Percentiles rank a stretch among this genome's conserved stretches.
Evolutionary conservation across 73 alveolate genomes (phyloP).

Genomic region (Uronychia setigera): DNA sequence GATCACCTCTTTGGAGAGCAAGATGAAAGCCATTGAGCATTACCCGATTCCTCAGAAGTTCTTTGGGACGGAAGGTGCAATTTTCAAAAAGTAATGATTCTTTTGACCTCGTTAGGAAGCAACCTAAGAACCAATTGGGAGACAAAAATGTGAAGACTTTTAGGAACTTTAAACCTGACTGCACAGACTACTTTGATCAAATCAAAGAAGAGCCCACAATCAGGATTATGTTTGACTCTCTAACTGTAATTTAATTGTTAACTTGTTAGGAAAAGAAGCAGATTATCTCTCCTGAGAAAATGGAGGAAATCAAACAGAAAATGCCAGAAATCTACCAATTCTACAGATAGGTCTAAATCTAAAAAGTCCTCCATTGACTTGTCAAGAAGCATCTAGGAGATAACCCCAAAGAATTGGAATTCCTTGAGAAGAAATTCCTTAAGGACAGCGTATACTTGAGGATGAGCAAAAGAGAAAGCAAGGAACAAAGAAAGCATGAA

Average conservation of each 20-base stretch:
- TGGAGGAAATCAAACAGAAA: neutral
- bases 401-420: too few species aligned
- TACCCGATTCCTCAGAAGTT: neutral
- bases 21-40: neutral
- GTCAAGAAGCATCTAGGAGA: too few species aligned
- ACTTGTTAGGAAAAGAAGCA: neutral
- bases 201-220: neutral
- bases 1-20: neutral
- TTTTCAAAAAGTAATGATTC: neutral
- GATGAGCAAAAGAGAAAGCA: neutral
- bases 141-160: neutral
- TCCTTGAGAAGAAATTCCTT: too few species aligned
- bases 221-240: neutral
- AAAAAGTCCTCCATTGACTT: too few species aligned
- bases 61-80: neutral
- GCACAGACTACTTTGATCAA: neutral
- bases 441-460: neutral
- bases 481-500: neutral
- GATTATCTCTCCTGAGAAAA: neutral
- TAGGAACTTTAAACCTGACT: neutral
- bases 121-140: neutral
- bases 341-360: too few species aligned
- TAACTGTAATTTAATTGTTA: neutral
- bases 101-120: neutral
- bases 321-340: neutral